These are phyloP conservation scores for Cochlearia excelsa DNA, from an alignment of 345 rosid species.

Conservation along the genomic window DNA sequence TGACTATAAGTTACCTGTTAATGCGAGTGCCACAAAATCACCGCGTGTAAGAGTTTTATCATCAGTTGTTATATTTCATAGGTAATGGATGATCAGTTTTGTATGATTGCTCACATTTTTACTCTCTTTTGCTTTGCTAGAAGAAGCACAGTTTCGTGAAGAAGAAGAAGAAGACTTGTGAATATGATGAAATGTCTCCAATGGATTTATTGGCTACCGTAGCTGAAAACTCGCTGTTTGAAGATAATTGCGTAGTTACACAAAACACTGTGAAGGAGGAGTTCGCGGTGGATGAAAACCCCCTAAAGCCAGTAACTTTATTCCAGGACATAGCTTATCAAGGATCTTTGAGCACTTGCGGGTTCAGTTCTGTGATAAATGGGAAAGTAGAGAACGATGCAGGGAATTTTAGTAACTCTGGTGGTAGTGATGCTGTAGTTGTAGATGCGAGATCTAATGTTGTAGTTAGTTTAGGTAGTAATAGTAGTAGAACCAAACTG, in stretches of 20 bases:
- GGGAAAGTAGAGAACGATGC: conserved; percentile 43
- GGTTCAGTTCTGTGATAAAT: conserved; percentile 45
- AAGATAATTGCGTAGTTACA: conserved; percentile 38
- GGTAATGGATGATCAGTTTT: background rate
- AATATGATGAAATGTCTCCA: conserved; percentile 55
- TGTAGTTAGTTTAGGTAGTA: conserved; percentile 58
- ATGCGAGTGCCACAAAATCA: conserved; percentile 84
- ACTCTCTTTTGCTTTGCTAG: conserved; percentile 33
- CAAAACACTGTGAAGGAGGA: conserved; percentile 40
- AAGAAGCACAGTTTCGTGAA: conserved; percentile 54
- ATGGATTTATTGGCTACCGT: conserved; percentile 91
- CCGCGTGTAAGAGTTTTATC: conserved; percentile 54
- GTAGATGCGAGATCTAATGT: conserved; percentile 58
- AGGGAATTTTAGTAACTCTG: conserved; percentile 40
- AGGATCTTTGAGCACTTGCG: conserved; percentile 35
- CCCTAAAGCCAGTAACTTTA: conserved; percentile 40
- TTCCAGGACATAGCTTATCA: conserved; percentile 25
- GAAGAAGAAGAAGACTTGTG: conserved; percentile 39
- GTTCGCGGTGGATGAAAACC: conserved; percentile 37
- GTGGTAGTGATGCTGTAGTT: conserved; percentile 42
- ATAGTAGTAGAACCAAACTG: conserved; percentile 37
- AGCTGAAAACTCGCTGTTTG: conserved; percentile 71
- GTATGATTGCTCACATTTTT: background rate
- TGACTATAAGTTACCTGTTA: conserved; percentile 73
- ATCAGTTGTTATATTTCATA: background rate